phyloP scores from a whole-genome alignment of 208 protist genomes.

The Tetramitus jugosus region DNA sequence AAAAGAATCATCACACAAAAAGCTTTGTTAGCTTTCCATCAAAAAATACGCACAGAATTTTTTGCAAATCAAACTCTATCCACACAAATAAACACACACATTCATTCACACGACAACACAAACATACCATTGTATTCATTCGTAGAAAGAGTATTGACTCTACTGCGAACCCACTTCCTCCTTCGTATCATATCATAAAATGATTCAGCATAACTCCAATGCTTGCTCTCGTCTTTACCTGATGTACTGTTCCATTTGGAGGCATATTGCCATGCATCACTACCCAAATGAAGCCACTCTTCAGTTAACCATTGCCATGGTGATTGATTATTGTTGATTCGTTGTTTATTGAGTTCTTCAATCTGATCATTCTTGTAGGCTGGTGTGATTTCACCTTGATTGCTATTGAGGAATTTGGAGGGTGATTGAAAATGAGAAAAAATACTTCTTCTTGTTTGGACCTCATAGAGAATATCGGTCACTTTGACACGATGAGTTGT shows the following conservation, averaged over 20 bases:
- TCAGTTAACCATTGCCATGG: constrained; percentile 7
- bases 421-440: not conserved
- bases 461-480: constrained; percentile 4
- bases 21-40: too few species aligned
- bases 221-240: not conserved
- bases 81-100: too few species aligned
- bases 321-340: not conserved
- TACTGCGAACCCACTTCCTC: not conserved
- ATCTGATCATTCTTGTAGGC: not conserved
- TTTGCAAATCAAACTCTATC: too few species aligned
- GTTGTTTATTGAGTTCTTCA: too few species aligned
- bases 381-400: too few species aligned
- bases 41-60: too few species aligned
- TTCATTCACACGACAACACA: too few species aligned
- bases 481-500: too few species aligned
- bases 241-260: not conserved
- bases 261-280: constrained; percentile 7
- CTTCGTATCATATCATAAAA: not conserved
- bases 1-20: too few species aligned
- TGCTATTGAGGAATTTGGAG: too few species aligned
- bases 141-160: not conserved
- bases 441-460: not conserved
- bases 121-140: not conserved
- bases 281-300: not conserved
- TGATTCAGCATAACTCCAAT: not conserved